Percentiles rank a stretch among this genome's conserved stretches.
These are phyloP conservation scores for Ettlia oleoabundans DNA, from an alignment of 139 green algal species.

Conservation along the genomic window DNA sequence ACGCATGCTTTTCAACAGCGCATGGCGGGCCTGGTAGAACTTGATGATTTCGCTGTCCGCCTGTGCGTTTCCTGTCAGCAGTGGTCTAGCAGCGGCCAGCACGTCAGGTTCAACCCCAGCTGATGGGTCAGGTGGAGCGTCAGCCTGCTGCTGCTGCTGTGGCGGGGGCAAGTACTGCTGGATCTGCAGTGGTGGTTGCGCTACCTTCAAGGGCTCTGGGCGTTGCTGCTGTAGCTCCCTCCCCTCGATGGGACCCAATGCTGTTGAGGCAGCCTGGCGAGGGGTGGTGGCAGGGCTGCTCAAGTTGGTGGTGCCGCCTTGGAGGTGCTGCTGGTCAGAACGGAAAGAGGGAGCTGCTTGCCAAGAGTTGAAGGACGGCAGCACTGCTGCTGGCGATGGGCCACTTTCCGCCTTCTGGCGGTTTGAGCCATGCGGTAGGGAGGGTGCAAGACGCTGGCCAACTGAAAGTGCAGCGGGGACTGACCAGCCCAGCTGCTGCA, in stretches of 20 bases:
- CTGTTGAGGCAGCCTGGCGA: too few relatives aligned
- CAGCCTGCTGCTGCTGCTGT: too few relatives aligned
- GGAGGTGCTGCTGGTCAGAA: background rate
- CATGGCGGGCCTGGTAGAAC: conserved; percentile 84
- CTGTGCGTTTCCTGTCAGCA: conserved; percentile 84
- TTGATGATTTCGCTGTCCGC: conserved; percentile 87
- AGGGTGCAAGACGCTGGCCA: too few relatives aligned
- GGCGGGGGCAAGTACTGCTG: background rate
- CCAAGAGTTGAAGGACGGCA: background rate
- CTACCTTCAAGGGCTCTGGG: too few relatives aligned
- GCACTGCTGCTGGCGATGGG: background rate
- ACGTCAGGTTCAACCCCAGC: conserved; percentile 58
- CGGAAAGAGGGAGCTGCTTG: background rate
- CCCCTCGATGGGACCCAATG: too few relatives aligned
- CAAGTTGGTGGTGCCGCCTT: background rate
- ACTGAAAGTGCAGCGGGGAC: too few relatives aligned
- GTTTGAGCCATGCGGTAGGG: too few relatives aligned
- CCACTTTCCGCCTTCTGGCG: background rate
- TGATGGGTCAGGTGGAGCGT: background rate
- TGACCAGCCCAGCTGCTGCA: too few relatives aligned
- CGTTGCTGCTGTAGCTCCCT: too few relatives aligned
- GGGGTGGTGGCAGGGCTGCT: too few relatives aligned
- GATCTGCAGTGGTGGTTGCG: too few relatives aligned
- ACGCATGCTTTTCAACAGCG: conserved; percentile 57
- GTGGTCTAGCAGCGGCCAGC: conserved; percentile 60